These are phyloP conservation scores for Vitis hybrid DNA, from an alignment of 177 flowering plant genomes.

Conservation along the genomic window DNA sequence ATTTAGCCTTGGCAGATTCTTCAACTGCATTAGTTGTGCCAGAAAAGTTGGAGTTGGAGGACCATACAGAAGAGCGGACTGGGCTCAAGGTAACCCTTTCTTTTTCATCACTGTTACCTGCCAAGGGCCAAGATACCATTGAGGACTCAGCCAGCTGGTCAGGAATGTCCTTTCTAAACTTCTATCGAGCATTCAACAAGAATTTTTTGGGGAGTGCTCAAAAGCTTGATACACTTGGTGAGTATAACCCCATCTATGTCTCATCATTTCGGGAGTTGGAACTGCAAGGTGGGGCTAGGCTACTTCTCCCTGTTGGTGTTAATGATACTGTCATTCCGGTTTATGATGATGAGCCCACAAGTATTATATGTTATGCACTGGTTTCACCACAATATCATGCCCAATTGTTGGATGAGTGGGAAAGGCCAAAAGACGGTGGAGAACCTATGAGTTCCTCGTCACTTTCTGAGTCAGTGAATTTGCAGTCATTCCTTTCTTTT, in stretches of 20 bases:
- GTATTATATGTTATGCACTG: slow-evolving; percentile 76
- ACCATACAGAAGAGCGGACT: slow-evolving; percentile 38
- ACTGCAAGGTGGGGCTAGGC: slow-evolving; percentile 63
- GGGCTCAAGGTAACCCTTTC: slow-evolving; percentile 28
- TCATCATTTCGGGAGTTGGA: slow-evolving; percentile 62
- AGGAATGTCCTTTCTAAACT: slow-evolving; percentile 60
- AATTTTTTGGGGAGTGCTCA: slow-evolving; percentile 39
- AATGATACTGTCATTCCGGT: slow-evolving; percentile 83
- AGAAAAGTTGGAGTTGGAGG: slow-evolving; percentile 33
- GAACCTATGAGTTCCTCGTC: slow-evolving; percentile 46
- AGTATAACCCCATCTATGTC: slow-evolving; percentile 62
- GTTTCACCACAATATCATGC: slow-evolving; percentile 60
- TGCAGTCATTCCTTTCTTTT: slow-evolving; percentile 37
- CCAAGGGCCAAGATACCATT: slow-evolving; percentile 41
- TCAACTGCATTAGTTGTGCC: slow-evolving; percentile 21
- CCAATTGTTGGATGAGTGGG: slow-evolving; percentile 66
- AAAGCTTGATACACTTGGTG: slow-evolving; percentile 53
- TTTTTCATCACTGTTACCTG: slow-evolving; percentile 26
- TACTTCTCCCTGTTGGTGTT: slow-evolving; percentile 74
- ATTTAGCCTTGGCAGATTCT: slow-evolving; percentile 34
- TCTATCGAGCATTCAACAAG: slow-evolving; percentile 62
- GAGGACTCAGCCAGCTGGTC: slow-evolving; percentile 70
- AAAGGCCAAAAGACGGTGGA: slow-evolving; percentile 47
- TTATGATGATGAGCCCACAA: slow-evolving; percentile 95
- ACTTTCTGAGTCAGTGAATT: slow-evolving; percentile 38